phyloP scores from a whole-genome alignment of 2,329 filamentous ascomycete species.

The Neophaeococcomyces aloes region DNA sequence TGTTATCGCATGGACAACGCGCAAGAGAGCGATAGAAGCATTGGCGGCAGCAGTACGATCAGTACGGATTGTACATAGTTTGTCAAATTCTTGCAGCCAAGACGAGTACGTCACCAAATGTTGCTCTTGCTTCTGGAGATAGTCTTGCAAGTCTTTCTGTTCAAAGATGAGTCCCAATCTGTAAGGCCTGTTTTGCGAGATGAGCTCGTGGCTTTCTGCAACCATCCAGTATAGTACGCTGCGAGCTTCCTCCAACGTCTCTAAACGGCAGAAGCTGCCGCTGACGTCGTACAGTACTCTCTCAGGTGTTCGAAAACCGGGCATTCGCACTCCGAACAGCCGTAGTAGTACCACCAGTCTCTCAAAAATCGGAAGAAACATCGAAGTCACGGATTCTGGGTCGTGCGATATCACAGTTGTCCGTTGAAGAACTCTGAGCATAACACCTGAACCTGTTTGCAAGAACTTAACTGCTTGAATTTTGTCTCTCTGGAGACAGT shows the following conservation, averaged over 20 bases:
- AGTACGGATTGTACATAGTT: neutral
- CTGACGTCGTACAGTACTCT: neutral
- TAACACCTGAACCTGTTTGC: neutral
- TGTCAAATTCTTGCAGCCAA: neutral
- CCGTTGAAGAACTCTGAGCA: neutral
- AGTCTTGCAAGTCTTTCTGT: neutral
- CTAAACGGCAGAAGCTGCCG: neutral
- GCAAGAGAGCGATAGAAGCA: neutral
- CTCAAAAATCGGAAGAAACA: constrained; percentile 6
- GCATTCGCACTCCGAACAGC: neutral
- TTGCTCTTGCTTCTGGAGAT: neutral
- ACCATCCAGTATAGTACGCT: neutral
- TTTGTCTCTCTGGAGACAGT: constrained; percentile 2
- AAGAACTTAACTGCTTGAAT: neutral
- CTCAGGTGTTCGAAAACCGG: neutral
- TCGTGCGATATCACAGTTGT: neutral
- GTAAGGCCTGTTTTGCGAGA: neutral
- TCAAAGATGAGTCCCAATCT: neutral
- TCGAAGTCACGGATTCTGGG: neutral
- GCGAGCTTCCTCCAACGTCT: neutral
- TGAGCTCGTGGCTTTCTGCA: constrained; percentile 1
- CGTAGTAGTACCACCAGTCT: neutral
- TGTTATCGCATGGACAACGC: neutral
- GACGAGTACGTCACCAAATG: neutral
- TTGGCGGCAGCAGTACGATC: neutral